phyloP scores from a whole-genome alignment of 2,329 filamentous ascomycete species.

The Grosmannia penicillata region DNA sequence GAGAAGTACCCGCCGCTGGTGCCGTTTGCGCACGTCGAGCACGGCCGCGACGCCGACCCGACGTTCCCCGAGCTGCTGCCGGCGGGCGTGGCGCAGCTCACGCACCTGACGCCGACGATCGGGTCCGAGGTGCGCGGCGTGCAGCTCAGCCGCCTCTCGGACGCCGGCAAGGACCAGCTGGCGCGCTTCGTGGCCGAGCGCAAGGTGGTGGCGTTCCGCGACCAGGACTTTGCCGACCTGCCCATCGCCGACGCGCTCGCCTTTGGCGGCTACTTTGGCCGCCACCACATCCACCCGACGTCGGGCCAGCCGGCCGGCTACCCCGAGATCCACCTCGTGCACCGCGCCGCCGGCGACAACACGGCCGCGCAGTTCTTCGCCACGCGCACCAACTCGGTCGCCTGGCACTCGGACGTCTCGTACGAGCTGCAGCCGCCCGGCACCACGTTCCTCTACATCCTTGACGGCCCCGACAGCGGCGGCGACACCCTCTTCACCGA shows the following conservation, averaged over 20 bases:
- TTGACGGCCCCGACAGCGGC: constrained; percentile 68
- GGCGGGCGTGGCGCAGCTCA: constrained; percentile 26
- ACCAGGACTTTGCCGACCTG: constrained; percentile 51
- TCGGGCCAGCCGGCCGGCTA: constrained; percentile 54
- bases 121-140: constrained; percentile 54
- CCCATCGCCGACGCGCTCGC: constrained; percentile 50
- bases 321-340: constrained; percentile 57
- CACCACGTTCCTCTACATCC: constrained; percentile 75
- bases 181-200: constrained; percentile 54
- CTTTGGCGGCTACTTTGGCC: constrained; percentile 42
- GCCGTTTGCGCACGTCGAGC: constrained; percentile 53
- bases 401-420: constrained; percentile 81
- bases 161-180: constrained; percentile 53
- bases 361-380: constrained; percentile 44
- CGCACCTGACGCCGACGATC: constrained; percentile 50
- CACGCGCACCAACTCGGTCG: constrained; percentile 62
- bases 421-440: constrained; percentile 83
- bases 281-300: constrained; percentile 60
- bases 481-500: constrained; percentile 79
- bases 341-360: constrained; percentile 52
- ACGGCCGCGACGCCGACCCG: constrained; percentile 53
- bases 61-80: constrained; percentile 47
- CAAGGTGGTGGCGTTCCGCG: constrained; percentile 56
- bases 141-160: constrained; percentile 47
- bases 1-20: constrained; percentile 45